Evolutionary conservation across 192 early-diverging fungal species (phyloP).

Genomic region (Coemansia sp.): DNA sequence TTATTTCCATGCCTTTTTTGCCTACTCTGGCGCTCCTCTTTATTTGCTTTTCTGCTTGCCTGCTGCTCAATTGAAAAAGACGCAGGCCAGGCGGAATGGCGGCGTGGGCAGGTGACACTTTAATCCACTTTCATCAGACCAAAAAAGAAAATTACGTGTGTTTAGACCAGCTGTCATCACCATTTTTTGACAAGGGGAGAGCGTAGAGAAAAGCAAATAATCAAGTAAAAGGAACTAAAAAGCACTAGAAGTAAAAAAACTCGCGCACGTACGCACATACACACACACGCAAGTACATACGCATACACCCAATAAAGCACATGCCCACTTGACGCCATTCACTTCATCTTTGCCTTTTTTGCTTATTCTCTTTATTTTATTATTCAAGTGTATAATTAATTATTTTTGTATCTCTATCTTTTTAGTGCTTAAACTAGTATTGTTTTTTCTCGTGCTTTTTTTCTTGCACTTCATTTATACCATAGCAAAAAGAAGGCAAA

Average conservation of each 20-base stretch:
- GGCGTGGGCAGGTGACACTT: background rate
- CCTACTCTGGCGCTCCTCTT: too few species aligned
- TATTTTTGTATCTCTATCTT: background rate
- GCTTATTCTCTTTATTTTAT: background rate
- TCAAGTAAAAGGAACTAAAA: background rate
- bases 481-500: too few species aligned
- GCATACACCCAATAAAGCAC: background rate
- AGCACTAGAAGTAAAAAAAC: too few species aligned
- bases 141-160: too few species aligned
- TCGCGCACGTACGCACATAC: too few species aligned
- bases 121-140: background rate
- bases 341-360: conserved; percentile 7
- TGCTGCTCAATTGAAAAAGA: too few species aligned
- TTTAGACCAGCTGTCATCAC: too few species aligned
- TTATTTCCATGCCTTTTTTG: too few species aligned
- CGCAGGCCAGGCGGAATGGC: too few species aligned
- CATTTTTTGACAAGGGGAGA: background rate
- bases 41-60: too few species aligned
- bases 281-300: too few species aligned
- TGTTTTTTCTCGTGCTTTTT: background rate
- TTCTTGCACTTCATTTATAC: background rate
- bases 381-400: background rate
- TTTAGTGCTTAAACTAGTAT: background rate
- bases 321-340: background rate
- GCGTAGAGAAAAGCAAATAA: too few species aligned